Base-by-base conservation (phyloP, 257 asterid species). In the Solanum lignicaule region DNA sequence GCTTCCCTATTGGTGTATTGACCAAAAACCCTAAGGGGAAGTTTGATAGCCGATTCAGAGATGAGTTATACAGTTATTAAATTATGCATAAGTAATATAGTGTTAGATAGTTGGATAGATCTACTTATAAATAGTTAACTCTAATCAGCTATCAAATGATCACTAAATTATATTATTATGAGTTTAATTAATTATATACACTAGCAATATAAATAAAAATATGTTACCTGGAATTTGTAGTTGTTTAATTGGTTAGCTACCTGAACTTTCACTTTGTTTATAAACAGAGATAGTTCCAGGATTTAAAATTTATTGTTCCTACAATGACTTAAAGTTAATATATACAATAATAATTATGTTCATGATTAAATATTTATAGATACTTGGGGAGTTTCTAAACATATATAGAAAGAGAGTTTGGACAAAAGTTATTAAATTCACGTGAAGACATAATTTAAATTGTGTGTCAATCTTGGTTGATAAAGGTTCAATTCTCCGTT, bases 241-340 rank as follows among this genome's bases (percentile, higher is more conserved):
- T 71, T 15, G 4, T 31, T 32, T 5, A 71, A 10, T 16, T 71
- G 14, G 1, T 29, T 31, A 3, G 0, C 1, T 69, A 31, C 1
- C 11, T 69, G 0, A 71, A 71, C 25, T 32, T 71, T 71, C n/a
- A 8, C 0, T 11, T 32, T 18, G 2, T 32, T 31, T 2, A 5
- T 31, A 16, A 71, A 16, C 0, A 68, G 1, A 6, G 3, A 0
- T 4, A 7, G 9, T 25, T 66, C 5, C 1, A 68, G 0, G 0
- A 27, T 6, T 27, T 27, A 1, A 66, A 12, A 12, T 25, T 25
- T n/a, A 9, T 5, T 1, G 0, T 66, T 66, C 33, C 6, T 2
- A 27, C 5, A 66, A 66, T 66, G 58, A 46, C 58, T 46, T 46
- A 13, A 27, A 66, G 9, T 66, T 27, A 12, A 27, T 66, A 27